Base-by-base conservation (phyloP, 139 green algal genomes). In the Haematococcus lacustris region DNA sequence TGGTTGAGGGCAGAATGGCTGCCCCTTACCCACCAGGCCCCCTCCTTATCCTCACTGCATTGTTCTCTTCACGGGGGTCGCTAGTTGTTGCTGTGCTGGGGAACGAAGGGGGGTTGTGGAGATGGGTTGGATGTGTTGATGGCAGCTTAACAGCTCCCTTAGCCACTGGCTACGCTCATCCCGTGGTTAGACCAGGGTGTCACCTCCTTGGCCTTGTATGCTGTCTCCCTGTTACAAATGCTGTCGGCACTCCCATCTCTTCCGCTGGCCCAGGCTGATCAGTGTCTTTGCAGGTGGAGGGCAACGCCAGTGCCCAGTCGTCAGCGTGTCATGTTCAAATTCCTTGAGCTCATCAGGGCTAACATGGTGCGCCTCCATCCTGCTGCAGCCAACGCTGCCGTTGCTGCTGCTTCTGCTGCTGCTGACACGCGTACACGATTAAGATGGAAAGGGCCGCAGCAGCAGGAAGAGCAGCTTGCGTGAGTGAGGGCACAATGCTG, bases 251-350 rank as follows among this genome's bases (percentile, higher is more conserved):
- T 21, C 47, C 13, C 13, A 57, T 21, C 47, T 57, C 13, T 21
- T 57, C 13, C 47, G 21, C 47, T 57, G 47, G 47, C 21, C 13
- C 21, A 57, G 47, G 21, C 47, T 57, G 47, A 57, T 57, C 47
- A 57, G 47, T 64, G 30, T 30, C 13, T 34, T 35, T 64, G 26
- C 63, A 69, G 63, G 38, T 69, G 63, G 94, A 70, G 81, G 34
- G 73, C 72, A 40, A 96, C 88, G 1, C 87, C 95, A 0, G 74
- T 98, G 41, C 74, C 88, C 3, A 82, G 76, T 3, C 83, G 95
- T 3, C 66, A 78, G 32, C 87, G 93, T 0, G 87, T 97, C 30
- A 97, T 99, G 92, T 83, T 98, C 66, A 93, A 93, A 74, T 80
- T 97, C 33, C 86, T 80, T 71, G 79, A 95, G 51, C 82, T 97